Evolutionary conservation across 169 alveolate genomes (phyloP).

Genomic region (Cryptosporidium andersoni): DNA sequence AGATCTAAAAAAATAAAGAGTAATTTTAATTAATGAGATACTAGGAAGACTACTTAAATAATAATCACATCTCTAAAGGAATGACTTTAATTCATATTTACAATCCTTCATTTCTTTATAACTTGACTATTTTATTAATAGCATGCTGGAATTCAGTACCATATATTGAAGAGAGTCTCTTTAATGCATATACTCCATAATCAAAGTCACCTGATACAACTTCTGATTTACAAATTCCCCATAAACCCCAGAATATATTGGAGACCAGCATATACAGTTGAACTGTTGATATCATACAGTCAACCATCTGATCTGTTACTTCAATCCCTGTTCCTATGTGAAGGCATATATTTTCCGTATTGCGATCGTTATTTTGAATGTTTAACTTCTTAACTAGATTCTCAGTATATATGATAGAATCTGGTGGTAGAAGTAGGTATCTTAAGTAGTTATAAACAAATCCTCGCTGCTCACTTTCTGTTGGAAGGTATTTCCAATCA

Average conservation of each 20-base stretch:
- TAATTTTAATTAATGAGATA: too few species aligned
- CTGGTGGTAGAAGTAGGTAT: background rate
- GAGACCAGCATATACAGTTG: constrained; percentile 46
- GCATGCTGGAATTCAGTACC: background rate
- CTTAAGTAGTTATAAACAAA: constrained; percentile 13
- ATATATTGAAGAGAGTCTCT: constrained; percentile 30
- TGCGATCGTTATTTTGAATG: background rate
- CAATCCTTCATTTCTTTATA: constrained; percentile 7
- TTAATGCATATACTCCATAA: constrained; percentile 34
- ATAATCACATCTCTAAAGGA: too few species aligned
- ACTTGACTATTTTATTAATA: constrained; percentile 6
- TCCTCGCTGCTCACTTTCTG: constrained; percentile 3
- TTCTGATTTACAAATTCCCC: constrained; percentile 70
- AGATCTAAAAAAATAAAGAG: too few species aligned
- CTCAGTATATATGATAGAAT: background rate
- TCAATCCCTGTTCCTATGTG: background rate
- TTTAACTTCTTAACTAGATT: background rate
- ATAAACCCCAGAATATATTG: constrained; percentile 61
- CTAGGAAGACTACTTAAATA: too few species aligned
- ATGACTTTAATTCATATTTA: constrained; percentile 8
- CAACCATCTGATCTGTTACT: background rate
- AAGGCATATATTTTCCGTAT: background rate
- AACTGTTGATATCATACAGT: constrained; percentile 2
- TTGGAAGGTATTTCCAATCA: constrained; percentile 53
- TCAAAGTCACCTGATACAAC: constrained; percentile 1